Conservation (phyloP, 2,329 filamentous ascomycete genomes). For the Cordyceps fumosorosea region DNA sequence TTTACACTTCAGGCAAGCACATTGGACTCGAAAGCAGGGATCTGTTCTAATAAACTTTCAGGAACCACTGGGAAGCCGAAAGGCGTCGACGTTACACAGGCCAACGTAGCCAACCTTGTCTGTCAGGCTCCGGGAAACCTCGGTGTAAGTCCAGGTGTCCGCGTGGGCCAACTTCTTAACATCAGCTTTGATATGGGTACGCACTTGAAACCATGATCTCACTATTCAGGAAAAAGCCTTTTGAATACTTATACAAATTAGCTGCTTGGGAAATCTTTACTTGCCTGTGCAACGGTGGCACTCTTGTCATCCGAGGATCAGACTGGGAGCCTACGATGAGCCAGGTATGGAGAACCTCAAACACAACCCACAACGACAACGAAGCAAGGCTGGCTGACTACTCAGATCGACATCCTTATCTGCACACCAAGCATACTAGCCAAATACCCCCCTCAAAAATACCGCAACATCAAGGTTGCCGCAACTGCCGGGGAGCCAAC, state of each 20-base stretch:
- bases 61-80: conserved; percentile 52
- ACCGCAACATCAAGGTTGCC: conserved; percentile 44
- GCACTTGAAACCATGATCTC: conserved; percentile 17
- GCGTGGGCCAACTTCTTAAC: conserved; percentile 50
- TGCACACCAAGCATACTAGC: conserved; percentile 49
- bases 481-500: conserved; percentile 52
- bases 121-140: conserved; percentile 44
- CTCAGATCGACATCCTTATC: conserved; percentile 45
- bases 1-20: conserved; percentile 46
- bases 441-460: conserved; percentile 40
- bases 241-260: conserved; percentile 20
- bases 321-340: conserved; percentile 40
- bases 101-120: conserved; percentile 48
- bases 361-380: not conserved
- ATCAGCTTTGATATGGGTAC: conserved; percentile 57
- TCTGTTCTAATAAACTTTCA: conserved; percentile 18
- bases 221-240: no score
- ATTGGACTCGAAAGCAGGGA: not conserved
- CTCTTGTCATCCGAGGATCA: conserved; percentile 44
- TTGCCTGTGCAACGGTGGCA: conserved; percentile 51
- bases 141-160: conserved; percentile 41
- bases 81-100: conserved; percentile 51
- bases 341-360: conserved; percentile 28
- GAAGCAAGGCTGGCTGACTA: not conserved
- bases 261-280: conserved; percentile 56